phyloP scores from a whole-genome alignment of 2,329 filamentous ascomycete species.

The Leptosphaerulina australis region DNA sequence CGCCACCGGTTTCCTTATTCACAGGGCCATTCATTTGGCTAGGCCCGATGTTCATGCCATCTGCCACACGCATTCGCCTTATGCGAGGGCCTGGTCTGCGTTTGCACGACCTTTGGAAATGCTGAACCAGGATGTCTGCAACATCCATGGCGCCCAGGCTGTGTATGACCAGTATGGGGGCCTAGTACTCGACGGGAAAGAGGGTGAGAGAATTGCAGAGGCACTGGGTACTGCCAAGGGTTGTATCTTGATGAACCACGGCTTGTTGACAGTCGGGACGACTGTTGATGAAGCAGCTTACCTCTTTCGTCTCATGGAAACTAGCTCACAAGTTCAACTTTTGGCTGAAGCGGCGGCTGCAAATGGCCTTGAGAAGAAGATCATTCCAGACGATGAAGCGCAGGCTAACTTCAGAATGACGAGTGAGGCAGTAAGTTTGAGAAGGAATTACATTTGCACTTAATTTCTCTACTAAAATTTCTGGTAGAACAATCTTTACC shows the following conservation, averaged over 20 bases:
- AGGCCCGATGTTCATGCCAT: constrained; percentile 66
- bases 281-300: constrained; percentile 75
- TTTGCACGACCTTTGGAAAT: constrained; percentile 69
- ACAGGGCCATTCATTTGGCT: constrained; percentile 67
- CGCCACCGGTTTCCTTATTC: constrained; percentile 69
- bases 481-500: too few relatives aligned
- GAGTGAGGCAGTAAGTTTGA: not conserved
- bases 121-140: constrained; percentile 68
- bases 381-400: constrained; percentile 59
- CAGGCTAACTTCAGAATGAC: constrained; percentile 2
- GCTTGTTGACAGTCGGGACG: constrained; percentile 67
- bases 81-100: constrained; percentile 67
- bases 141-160: constrained; percentile 64
- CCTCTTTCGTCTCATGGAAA: constrained; percentile 67
- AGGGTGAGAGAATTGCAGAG: constrained; percentile 65
- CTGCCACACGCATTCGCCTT: constrained; percentile 67
- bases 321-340: constrained; percentile 68
- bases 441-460: too few relatives aligned
- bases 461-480: too few relatives aligned
- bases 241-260: constrained; percentile 70
- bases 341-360: constrained; percentile 65
- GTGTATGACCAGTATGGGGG: constrained; percentile 66
- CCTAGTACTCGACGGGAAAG: constrained; percentile 63
- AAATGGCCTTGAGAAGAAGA: constrained; percentile 51
- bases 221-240: constrained; percentile 66